Base-by-base conservation (phyloP, 805 yeast genomes). In the Zygosaccharomyces gambellarensis region DNA sequence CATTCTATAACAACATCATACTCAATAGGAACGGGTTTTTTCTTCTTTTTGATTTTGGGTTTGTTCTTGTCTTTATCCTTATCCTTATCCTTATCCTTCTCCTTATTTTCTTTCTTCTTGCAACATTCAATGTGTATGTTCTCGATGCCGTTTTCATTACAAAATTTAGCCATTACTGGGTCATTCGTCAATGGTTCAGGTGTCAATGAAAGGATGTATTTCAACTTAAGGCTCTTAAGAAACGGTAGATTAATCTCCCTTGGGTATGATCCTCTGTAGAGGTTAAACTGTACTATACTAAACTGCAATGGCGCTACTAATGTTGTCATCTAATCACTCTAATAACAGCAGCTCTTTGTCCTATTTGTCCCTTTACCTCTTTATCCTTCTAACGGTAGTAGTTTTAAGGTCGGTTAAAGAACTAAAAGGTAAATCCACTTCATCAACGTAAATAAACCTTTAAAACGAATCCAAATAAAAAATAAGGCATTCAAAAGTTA, bases 211-310 rank as follows among this genome's bases (percentile, higher is more conserved):
- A 92, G 72, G 45, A 92, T 82, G 8, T 90, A 84, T 59, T 76
- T 81, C 48, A 94, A 73, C 36, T 77, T 70, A 29, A 90, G 73
- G 30, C 88, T 75, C 54, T 76, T 71, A 8, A 94, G 70, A 60
- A 84, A 94, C 7, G 83, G 74, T 52, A 79, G 74, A 61, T 89
- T 90, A 48, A 83, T 76, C 42, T 81, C 80, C 46, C 94, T 76
- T 1, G 98, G 98, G 58, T 86, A 87, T 1, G 95, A 85, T 0
- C 98, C 98, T 41, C 98, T 70, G 60, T 82, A 86, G 3, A 92
- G 70, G 43, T 77, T 73, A 1, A 85, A 80, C 58, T 85, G 87
- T 2, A 90, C 80, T 12, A 80, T 73, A 44, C 82, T 81, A 67
- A 85, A 94, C 50, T 89, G 75, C 51, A 90, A 72, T 2, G 99